phyloP scores from a whole-genome alignment of 768 basidiomycete species.

The Termitomyces sp. region DNA sequence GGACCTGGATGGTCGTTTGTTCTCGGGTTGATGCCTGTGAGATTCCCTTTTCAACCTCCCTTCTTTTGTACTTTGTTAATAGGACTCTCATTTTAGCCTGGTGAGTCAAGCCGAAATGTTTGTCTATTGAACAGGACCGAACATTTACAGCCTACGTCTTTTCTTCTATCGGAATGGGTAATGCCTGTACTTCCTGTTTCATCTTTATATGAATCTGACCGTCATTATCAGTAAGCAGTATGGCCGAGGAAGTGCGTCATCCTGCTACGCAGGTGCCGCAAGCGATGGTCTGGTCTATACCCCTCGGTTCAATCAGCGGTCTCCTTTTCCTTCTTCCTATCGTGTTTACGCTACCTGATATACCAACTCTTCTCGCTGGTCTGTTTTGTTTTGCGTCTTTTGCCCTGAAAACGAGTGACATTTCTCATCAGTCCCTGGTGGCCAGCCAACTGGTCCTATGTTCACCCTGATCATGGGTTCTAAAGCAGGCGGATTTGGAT shows the following conservation, averaged over 20 bases:
- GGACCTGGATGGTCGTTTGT: slow-evolving; percentile 65
- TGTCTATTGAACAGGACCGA: not conserved
- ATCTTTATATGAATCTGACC: not conserved
- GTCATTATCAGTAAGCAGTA: slow-evolving; percentile 43
- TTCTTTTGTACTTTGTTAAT: not conserved
- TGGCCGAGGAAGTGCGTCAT: slow-evolving; percentile 64
- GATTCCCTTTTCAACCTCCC: slow-evolving; percentile 5
- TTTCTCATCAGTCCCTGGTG: slow-evolving; percentile 39
- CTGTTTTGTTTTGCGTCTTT: not conserved
- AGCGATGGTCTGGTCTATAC: slow-evolving; percentile 50
- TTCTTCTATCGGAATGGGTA: slow-evolving; percentile 62
- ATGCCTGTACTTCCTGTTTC: not conserved
- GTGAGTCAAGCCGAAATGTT: slow-evolving; percentile 12
- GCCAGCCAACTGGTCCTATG: slow-evolving; percentile 60
- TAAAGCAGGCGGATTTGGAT: slow-evolving; percentile 53
- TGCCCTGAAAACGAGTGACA: not conserved
- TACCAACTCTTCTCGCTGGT: slow-evolving; percentile 47
- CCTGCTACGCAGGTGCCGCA: slow-evolving; percentile 49
- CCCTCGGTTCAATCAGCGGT: slow-evolving; percentile 47
- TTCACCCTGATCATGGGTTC: slow-evolving; percentile 61
- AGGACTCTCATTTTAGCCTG: slow-evolving; percentile 21
- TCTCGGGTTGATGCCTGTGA: slow-evolving; percentile 54
- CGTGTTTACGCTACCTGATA: slow-evolving; percentile 59
- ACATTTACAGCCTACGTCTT: slow-evolving; percentile 42
- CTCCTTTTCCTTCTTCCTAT: slow-evolving; percentile 56